These are phyloP conservation scores for Solanum rostratum DNA, from an alignment of 257 asterid genomes.

Conservation along the genomic window DNA sequence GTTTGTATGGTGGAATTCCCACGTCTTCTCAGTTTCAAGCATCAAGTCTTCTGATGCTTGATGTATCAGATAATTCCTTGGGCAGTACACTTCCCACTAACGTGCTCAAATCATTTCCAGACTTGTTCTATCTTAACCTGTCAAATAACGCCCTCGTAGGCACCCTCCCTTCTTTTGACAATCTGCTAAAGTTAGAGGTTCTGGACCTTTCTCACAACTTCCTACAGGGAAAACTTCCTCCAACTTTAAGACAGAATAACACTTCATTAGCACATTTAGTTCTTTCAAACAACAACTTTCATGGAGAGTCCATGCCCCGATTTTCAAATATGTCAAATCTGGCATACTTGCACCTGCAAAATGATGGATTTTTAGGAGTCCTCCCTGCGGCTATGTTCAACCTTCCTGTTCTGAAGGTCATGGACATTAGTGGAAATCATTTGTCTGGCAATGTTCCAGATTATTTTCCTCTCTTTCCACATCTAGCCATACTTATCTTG, in stretches of 20 bases:
- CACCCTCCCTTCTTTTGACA: background rate
- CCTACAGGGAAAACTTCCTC: slow-evolving; percentile 2
- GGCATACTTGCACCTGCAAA: slow-evolving; percentile 2
- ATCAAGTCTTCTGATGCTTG: background rate
- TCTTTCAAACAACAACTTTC: slow-evolving; percentile 5
- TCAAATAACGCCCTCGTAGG: background rate
- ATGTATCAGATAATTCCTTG: background rate
- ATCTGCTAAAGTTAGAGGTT: background rate
- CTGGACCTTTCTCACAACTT: slow-evolving; percentile 10
- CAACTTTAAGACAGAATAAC: background rate
- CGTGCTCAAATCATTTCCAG: background rate
- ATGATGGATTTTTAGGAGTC: slow-evolving; percentile 4
- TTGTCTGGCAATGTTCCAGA: slow-evolving; percentile 4
- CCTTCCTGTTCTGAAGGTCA: slow-evolving; percentile 7
- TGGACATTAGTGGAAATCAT: slow-evolving; percentile 1
- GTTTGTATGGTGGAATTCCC: background rate
- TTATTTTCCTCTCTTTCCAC: background rate
- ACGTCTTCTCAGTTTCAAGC: background rate
- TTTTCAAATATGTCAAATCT: slow-evolving; percentile 4
- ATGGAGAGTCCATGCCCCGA: background rate
- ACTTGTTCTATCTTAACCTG: background rate
- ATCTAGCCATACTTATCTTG: background rate
- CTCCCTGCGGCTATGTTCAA: background rate
- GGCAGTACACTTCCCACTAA: background rate
- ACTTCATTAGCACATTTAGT: slow-evolving; percentile 1